These are phyloP conservation scores for Aspergillus sclerotialis DNA, from an alignment of 2,329 filamentous ascomycete genomes.

Conservation along the genomic window DNA sequence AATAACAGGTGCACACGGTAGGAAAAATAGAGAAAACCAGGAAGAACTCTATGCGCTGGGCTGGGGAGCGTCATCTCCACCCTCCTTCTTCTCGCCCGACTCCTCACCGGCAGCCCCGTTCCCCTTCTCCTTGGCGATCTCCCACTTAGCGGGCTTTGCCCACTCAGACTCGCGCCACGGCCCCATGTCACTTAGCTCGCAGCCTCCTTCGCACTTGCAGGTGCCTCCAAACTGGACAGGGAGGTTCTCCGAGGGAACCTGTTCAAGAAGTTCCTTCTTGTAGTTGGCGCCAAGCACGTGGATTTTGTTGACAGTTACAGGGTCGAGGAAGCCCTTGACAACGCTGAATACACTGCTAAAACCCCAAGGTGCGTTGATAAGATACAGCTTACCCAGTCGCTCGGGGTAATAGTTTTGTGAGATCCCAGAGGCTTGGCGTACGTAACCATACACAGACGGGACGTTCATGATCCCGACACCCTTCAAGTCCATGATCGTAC, in stretches of 20 bases:
- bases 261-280: constrained; percentile 72
- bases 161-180: constrained; percentile 62
- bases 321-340: constrained; percentile 91
- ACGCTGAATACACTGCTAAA: constrained; percentile 80
- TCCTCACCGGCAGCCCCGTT: constrained; percentile 16
- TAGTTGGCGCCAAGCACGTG: constrained; percentile 77
- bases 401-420: constrained; percentile 99
- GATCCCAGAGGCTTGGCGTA: constrained; percentile 76
- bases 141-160: constrained; percentile 39
- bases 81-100: constrained; percentile 20
- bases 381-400: constrained; percentile 87
- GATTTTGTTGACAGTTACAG: constrained; percentile 94
- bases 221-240: constrained; percentile 77
- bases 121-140: constrained; percentile 21
- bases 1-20: constrained; percentile 6
- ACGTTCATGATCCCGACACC: constrained; percentile 80
- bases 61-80: constrained; percentile 17
- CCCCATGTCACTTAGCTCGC: constrained; percentile 77
- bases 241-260: constrained; percentile 84
- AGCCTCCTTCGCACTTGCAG: constrained; percentile 77
- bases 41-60: constrained; percentile 22
- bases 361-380: constrained; percentile 97
- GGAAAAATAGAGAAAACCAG: constrained; percentile 8
- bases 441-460: constrained; percentile 78
- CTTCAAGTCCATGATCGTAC: constrained; percentile 97